Evolutionary conservation across 257 asterid species (phyloP), one percentile per base, ranked within the genome.

Genomic region (Hygrophila difformis): DNA sequence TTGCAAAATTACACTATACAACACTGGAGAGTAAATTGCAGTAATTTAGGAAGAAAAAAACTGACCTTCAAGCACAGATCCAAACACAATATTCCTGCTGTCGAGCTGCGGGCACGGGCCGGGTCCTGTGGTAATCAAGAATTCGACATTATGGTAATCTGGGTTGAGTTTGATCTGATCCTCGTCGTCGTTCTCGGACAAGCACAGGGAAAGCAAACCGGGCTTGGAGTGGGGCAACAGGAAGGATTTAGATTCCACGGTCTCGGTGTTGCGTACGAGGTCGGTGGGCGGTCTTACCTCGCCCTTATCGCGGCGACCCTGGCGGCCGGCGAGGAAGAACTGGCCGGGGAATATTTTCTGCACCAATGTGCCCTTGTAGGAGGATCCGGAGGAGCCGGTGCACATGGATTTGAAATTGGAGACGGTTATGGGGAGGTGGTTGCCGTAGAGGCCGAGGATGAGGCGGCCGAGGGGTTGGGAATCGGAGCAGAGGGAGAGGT

Each of bases 71-170:
- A 87, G 76, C 22, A 87, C 95, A 17, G 94, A 57, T 20, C 97
- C 97, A 52, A 87, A 87, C 14, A 84, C 97, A 50, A 87, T 87
- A 43, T 87, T 87, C 76, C 66, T 81, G 47, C 56, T 57, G 56
- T 87, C 97, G 55, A 87, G 94, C 72, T 81, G 80, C 18, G 94
- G 94, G 40, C 80, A 78, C 3, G 97, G 97, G 18, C 86, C 94
- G 9, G 97, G 97, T 12, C 95, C 97, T 6, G 95, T 81, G 4
- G 97, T 87, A 55, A 84, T 65, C 86, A 87, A 72, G 76, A 87
- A 87, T 63, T 87, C 97, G 1, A 87, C 97, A 56, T 87, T 87
- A 41, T 76, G 95, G 56, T 87, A 87, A 56, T 78, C 47, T 0
- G 92, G 79, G 54, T 63, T 62, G 37, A 87, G 61, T 82, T 78